Evolutionary conservation across 768 basidiomycete genomes (phyloP).

Genomic region (Naematelia encephala): DNA sequence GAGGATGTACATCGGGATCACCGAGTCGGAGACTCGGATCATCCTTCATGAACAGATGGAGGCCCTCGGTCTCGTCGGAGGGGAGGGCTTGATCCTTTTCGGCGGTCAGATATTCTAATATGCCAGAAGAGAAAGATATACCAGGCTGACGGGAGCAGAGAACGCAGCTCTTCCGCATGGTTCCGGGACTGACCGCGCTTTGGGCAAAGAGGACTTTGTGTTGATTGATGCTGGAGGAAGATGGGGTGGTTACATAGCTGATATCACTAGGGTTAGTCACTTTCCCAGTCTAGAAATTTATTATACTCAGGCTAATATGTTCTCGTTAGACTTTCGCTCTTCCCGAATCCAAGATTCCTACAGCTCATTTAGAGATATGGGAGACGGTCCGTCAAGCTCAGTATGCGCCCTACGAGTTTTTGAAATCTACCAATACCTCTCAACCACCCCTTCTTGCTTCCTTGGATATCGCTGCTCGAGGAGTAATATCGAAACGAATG

Average conservation of each 20-base stretch:
- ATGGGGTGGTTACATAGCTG: constrained; percentile 71
- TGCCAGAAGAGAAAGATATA: no score
- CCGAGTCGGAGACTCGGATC: constrained; percentile 65
- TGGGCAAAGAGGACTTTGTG: constrained; percentile 62
- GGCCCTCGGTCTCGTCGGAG: constrained; percentile 60
- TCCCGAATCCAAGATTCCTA: constrained; percentile 58
- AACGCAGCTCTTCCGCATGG: constrained; percentile 86
- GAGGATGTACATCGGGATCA: constrained; percentile 67
- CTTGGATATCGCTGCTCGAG: constrained; percentile 58
- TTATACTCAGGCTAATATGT: not conserved
- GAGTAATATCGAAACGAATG: constrained; percentile 51
- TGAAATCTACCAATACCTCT: constrained; percentile 52
- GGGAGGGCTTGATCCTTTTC: constrained; percentile 68
- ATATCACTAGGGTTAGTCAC: constrained; percentile 67
- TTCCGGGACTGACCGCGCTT: constrained; percentile 63
- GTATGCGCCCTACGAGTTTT: constrained; percentile 55
- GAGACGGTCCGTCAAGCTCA: constrained; percentile 65
- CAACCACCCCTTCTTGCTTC: constrained; percentile 13
- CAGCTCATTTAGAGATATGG: constrained; percentile 62
- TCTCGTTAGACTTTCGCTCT: constrained; percentile 68
- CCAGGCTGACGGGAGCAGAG: constrained; percentile 54
- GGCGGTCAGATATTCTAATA: constrained; percentile 66
- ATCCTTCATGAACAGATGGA: constrained; percentile 61
- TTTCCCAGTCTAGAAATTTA: not conserved
- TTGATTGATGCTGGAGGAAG: constrained; percentile 71